Conservation (phyloP, 352 stramenopile species). For the Phytophthora aleatoria region DNA sequence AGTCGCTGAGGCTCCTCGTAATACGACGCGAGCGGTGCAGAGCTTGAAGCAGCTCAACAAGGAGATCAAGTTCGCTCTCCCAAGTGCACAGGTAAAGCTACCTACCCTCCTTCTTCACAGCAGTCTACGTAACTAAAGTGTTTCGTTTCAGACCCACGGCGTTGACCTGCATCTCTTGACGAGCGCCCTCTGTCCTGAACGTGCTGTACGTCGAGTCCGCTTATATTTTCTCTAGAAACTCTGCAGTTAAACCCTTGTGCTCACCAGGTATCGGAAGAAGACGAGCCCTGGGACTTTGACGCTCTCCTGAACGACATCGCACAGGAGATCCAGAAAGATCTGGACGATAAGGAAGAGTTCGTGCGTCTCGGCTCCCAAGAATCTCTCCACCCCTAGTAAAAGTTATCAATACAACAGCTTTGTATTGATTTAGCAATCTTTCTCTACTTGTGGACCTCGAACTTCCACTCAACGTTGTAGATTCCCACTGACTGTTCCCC, state of each 20-base stretch:
- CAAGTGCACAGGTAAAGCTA: slow-evolving; percentile 46
- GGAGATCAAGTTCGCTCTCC: slow-evolving; percentile 80
- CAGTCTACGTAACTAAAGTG: not conserved
- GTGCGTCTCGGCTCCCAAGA: slow-evolving; percentile 38
- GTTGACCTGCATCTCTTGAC: slow-evolving; percentile 75
- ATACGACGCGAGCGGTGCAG: slow-evolving; percentile 67
- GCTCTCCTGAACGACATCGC: slow-evolving; percentile 80
- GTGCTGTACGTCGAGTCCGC: slow-evolving; percentile 47
- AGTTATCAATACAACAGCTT: not conserved
- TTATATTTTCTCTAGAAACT: not conserved
- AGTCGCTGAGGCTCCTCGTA: slow-evolving; percentile 83
- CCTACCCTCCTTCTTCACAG: not conserved
- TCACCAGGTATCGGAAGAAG: slow-evolving; percentile 58
- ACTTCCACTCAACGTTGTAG: slow-evolving; percentile 83
- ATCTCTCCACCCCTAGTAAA: slow-evolving; percentile 16
- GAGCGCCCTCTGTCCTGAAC: slow-evolving; percentile 68
- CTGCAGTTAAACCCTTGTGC: not conserved
- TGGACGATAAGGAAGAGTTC: slow-evolving; percentile 80
- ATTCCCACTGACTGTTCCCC: slow-evolving; percentile 76
- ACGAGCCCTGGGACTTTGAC: slow-evolving; percentile 80
- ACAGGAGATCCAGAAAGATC: slow-evolving; percentile 77
- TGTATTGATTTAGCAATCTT: slow-evolving; percentile 2
- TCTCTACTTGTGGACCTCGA: slow-evolving; percentile 78
- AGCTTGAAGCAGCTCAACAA: slow-evolving; percentile 80
- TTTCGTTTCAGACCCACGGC: slow-evolving; percentile 45